phyloP scores from a whole-genome alignment of 2,329 filamentous ascomycete genomes.

The Albophoma yamanashiensis region DNA sequence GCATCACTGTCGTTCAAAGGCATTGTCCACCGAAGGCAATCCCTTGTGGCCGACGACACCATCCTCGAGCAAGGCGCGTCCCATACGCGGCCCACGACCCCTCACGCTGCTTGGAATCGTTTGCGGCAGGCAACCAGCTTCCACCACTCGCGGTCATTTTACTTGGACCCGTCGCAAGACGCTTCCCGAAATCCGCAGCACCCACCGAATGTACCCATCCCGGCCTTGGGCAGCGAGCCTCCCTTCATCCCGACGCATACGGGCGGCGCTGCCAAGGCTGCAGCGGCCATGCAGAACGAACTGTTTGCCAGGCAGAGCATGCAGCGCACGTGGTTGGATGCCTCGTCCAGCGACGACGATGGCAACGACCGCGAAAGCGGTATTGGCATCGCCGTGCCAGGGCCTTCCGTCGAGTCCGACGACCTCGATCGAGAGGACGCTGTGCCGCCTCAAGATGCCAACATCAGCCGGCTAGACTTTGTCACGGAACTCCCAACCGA shows the following conservation, averaged over 20 bases:
- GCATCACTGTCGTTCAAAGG: slow-evolving; percentile 45
- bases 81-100: slow-evolving; percentile 29
- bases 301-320: slow-evolving; percentile 24
- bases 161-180: slow-evolving; percentile 23
- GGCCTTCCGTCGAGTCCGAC: slow-evolving; percentile 27
- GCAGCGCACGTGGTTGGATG: slow-evolving; percentile 31
- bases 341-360: slow-evolving; percentile 27
- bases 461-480: slow-evolving; percentile 47
- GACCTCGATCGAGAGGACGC: slow-evolving; percentile 20
- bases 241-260: slow-evolving; percentile 50
- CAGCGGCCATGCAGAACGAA: slow-evolving; percentile 49
- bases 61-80: slow-evolving; percentile 15
- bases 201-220: slow-evolving; percentile 27
- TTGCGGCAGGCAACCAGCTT: slow-evolving; percentile 40
- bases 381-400: slow-evolving; percentile 47
- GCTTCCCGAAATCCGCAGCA: slow-evolving; percentile 16
- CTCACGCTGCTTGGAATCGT: slow-evolving; percentile 39
- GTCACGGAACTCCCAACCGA: slow-evolving; percentile 44
- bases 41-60: slow-evolving; percentile 22
- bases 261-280: slow-evolving; percentile 51
- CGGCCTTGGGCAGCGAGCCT: slow-evolving; percentile 40
- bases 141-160: slow-evolving; percentile 34
- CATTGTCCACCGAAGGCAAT: slow-evolving; percentile 38
- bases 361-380: slow-evolving; percentile 52
- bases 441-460: slow-evolving; percentile 20